Evolutionary conservation across 768 basidiomycete genomes (phyloP), one percentile per base, ranked within the genome.

Genomic region (Russula olivacea): DNA sequence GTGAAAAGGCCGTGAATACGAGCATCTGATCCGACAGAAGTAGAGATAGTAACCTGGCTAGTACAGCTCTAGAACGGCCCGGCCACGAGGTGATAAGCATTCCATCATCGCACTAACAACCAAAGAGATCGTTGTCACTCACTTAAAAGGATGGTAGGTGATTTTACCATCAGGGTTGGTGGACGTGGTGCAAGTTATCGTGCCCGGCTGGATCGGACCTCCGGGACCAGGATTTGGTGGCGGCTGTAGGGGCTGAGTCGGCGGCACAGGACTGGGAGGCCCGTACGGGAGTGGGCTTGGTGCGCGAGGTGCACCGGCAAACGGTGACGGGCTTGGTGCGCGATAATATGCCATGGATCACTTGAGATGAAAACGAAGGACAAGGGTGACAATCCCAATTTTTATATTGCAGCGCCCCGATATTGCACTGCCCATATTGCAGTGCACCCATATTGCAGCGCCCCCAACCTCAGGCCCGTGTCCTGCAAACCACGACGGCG

Each of bases 121-220:
- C 63, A 49, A 55, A 50, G 53, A 3, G 47, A 55, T 61, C 49
- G 45, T 25, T 15, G 32, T 38, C 23, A 59, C 64, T 51, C 28
- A 88, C 89, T 77, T 90, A 82, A 89, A 91, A 14, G 84, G 80
- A 69, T 90, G 86, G 71, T 91, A 91, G 59, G 79, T 70, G 34
- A 82, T 60, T 65, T 79, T 77, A 17, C 89, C 89, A 75, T 90
- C 84, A 41, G 81, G 76, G 2, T 78, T 79, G 0, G 76, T 80
- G 1, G 83, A 79, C 12, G 87, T 88, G 0, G 88, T 88, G 66
- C 89, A 91, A 23, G 87, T 89, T 69, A 87, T 78, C 40, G 87
- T 75, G n/a, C 88, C 88, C 38, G 87, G 80, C 40, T 78, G 75
- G 59, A 89, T 84, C 71, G 82, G 79, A 48, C 72, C 72, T 40